These are phyloP conservation scores for Calycina herbarum DNA, from an alignment of 2,329 filamentous ascomycete species.

Conservation along the genomic window DNA sequence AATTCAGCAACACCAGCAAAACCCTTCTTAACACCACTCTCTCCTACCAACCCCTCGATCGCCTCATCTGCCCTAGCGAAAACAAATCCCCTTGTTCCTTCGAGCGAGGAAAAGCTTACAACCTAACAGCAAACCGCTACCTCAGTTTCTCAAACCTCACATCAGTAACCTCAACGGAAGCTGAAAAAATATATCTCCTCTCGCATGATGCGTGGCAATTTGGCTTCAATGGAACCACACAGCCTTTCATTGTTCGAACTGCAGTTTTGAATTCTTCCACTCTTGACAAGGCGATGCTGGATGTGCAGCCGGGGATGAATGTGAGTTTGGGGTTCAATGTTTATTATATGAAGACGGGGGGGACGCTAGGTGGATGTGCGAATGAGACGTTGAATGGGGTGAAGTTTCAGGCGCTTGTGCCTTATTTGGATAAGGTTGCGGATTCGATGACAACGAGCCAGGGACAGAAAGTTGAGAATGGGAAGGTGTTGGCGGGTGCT, in stretches of 20 bases:
- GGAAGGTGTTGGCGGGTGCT: background rate
- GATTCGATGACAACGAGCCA: background rate
- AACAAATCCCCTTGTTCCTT: background rate
- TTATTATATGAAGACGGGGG: background rate
- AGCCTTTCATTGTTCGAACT: background rate
- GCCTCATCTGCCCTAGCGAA: background rate
- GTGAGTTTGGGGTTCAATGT: background rate
- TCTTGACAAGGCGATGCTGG: background rate
- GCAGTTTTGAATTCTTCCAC: background rate
- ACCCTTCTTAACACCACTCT: too few relatives aligned
- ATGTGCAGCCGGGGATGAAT: background rate
- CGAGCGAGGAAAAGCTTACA: background rate
- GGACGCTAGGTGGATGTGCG: background rate
- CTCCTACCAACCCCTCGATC: too few relatives aligned
- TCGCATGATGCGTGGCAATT: background rate
- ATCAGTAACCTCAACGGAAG: background rate
- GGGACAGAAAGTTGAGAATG: background rate
- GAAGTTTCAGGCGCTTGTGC: background rate
- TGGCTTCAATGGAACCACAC: background rate
- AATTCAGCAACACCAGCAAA: background rate
- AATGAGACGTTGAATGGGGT: constrained; percentile 4
- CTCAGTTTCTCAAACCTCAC: background rate
- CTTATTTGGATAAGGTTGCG: background rate
- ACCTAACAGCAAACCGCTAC: background rate
- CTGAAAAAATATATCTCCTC: background rate